Base-by-base conservation (phyloP, 2,329 filamentous ascomycete genomes). In the Mycosphaerella sp. region DNA sequence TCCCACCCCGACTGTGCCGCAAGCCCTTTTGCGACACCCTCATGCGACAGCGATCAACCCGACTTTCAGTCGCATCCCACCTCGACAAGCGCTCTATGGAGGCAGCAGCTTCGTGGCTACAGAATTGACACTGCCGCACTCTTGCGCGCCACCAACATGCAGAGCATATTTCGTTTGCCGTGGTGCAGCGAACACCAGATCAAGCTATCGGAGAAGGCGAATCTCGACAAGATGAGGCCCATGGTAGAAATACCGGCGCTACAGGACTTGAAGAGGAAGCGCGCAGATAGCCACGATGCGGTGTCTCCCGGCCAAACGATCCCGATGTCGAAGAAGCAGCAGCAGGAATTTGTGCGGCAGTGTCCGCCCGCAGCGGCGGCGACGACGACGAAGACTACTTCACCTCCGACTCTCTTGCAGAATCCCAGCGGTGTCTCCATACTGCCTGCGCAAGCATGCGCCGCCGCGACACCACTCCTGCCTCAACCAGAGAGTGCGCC, bases 261-360 rank as follows among this genome's bases (percentile, higher is more conserved):
- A 61, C 76, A 74, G 59, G 76, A 77, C 62, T 70, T 81, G 65
- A 84, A 84, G 74, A 77, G 81, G 58, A 83, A 83, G 69, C 74
- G 77, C 52, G 75, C 75, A 32, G 74, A 75, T 58, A 80, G 76
- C 59, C 70, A 72, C 43, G 75, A 76, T 38, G 59, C 64, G 31
- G 50, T 54, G 55, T 63, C 54, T 53, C 59, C 59, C 17, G 58
- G 49, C 23, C 52, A 55, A 52, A 47, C 53, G 43, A 59, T 53
- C 44, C 50, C 57, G 53, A 48, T 57, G 48, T 61, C 64, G 55
- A 62, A 59, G 49, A 51, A 54, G 41, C 52, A 58, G 43, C 50
- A 57, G 41, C 59, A 62, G 58, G 58, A 80, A 21, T 44, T 38
- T 47, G 31, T 52, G n/a, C 54, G 53, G 14, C 54, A 55, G 32